A percentile compares a stretch with the other conserved stretches of the same genome.
Evolutionary conservation across 768 basidiomycete species (phyloP).

Genomic region (Artomyces pyxidatus): DNA sequence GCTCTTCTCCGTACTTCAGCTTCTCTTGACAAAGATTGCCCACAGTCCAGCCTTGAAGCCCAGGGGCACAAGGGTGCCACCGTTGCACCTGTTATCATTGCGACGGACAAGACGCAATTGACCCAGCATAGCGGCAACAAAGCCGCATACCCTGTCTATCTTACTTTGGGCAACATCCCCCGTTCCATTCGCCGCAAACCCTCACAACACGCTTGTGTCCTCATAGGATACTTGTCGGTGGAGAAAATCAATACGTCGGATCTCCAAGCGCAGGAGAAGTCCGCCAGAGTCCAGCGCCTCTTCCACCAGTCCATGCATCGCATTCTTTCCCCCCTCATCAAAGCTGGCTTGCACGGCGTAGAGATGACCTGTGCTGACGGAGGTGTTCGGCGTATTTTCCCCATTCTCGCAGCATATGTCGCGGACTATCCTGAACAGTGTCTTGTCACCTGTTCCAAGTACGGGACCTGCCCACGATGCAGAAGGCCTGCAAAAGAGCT

Average conservation of each 20-base stretch:
- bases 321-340: constrained; percentile 11
- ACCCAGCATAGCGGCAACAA: constrained; percentile 14
- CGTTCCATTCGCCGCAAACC: constrained; percentile 16
- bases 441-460: constrained; percentile 5
- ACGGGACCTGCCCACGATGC: constrained; percentile 2
- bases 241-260: constrained; percentile 7
- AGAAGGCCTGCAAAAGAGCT: not conserved
- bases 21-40: too few relatives aligned
- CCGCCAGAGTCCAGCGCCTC: not conserved
- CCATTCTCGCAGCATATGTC: constrained; percentile 17
- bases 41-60: too few relatives aligned
- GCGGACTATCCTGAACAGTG: constrained; percentile 21
- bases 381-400: constrained; percentile 5
- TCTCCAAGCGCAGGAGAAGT: not conserved
- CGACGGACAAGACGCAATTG: constrained; percentile 17
- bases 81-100: constrained; percentile 13
- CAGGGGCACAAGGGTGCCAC: constrained; percentile 8
- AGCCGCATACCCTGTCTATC: constrained; percentile 23
- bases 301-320: constrained; percentile 16
- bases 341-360: constrained; percentile 13
- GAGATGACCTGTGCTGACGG: constrained; percentile 16
- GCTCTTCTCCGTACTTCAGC: too few relatives aligned
- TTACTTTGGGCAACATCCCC: constrained; percentile 22
- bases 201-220: constrained; percentile 12
- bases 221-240: constrained; percentile 21